Conservation (phyloP, 768 basidiomycete species). For the Mycena chlorophos region DNA sequence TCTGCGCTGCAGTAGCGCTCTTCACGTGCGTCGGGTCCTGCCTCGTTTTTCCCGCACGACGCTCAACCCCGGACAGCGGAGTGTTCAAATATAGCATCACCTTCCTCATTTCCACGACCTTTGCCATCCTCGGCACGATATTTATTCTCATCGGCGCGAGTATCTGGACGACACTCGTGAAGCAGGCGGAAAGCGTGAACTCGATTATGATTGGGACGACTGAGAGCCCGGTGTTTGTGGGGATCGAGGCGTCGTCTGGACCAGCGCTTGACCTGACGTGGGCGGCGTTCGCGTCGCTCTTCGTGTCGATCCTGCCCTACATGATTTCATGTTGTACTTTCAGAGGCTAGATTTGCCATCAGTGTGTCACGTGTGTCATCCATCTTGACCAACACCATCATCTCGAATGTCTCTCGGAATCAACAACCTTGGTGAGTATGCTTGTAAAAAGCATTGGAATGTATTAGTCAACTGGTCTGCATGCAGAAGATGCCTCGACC, state of each 20-base stretch:
- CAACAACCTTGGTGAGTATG: no score
- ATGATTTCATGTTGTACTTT: slow-evolving; percentile 83
- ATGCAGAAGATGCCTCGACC: slow-evolving; percentile 53
- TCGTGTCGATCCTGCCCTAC: slow-evolving; percentile 70
- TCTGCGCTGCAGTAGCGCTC: slow-evolving; percentile 64
- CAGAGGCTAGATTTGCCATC: slow-evolving; percentile 49
- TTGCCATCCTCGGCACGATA: slow-evolving; percentile 59
- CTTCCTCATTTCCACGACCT: slow-evolving; percentile 66
- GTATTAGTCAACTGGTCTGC: no score
- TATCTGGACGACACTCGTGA: slow-evolving; percentile 77
- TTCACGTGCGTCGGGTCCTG: slow-evolving; percentile 52
- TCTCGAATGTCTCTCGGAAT: background rate
- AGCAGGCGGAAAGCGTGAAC: slow-evolving; percentile 64
- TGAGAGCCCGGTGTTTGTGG: slow-evolving; percentile 44
- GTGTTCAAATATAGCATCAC: slow-evolving; percentile 62
- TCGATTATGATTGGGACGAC: slow-evolving; percentile 41
- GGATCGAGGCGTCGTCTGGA: slow-evolving; percentile 64
- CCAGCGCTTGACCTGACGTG: slow-evolving; percentile 66
- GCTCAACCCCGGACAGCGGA: slow-evolving; percentile 49
- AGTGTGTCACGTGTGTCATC: background rate
- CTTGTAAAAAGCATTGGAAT: no score
- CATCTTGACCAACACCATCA: background rate
- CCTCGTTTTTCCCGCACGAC: slow-evolving; percentile 14
- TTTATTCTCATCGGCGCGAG: slow-evolving; percentile 68
- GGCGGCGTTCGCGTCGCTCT: slow-evolving; percentile 70